A percentile compares a stretch with the other conserved stretches of the same genome.
Evolutionary conservation across 768 basidiomycete genomes (phyloP).

Genomic region (Lentinula guzmanii): DNA sequence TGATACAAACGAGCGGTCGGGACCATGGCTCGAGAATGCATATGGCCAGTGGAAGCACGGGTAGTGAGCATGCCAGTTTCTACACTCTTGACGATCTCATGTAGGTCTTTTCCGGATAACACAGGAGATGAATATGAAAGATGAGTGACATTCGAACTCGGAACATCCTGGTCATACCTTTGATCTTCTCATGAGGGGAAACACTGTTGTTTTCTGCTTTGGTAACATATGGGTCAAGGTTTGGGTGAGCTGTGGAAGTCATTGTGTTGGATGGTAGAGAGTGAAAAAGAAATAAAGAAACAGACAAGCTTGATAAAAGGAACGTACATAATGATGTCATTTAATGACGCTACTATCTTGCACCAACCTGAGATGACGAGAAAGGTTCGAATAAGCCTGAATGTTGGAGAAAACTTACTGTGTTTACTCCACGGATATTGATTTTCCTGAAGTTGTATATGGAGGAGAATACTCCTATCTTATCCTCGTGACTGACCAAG

Average conservation of each 20-base stretch:
- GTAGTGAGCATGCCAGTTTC: conserved; percentile 77
- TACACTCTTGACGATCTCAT: conserved; percentile 55
- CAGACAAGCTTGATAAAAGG: neutral
- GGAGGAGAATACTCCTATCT: too few species aligned
- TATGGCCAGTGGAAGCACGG: conserved; percentile 53
- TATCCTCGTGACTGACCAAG: too few species aligned
- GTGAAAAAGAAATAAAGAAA: neutral
- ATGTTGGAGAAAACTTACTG: too few species aligned
- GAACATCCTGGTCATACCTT: conserved; percentile 30
- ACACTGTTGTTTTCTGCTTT: conserved; percentile 54
- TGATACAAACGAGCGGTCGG: conserved; percentile 53
- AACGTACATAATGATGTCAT: neutral
- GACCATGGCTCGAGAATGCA: conserved; percentile 82
- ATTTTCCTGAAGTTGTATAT: too few species aligned
- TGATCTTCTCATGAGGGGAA: conserved; percentile 60
- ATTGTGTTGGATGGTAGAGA: neutral
- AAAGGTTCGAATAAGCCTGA: too few species aligned
- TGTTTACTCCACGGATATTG: too few species aligned
- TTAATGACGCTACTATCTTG: too few species aligned
- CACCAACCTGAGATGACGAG: too few species aligned
- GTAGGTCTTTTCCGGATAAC: conserved; percentile 39
- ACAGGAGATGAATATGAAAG: neutral
- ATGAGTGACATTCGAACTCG: neutral
- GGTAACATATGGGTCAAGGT: conserved; percentile 70
- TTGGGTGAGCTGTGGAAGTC: conserved; percentile 14